Base-by-base conservation (phyloP, 768 basidiomycete genomes). In the Pleurotus sapidus region DNA sequence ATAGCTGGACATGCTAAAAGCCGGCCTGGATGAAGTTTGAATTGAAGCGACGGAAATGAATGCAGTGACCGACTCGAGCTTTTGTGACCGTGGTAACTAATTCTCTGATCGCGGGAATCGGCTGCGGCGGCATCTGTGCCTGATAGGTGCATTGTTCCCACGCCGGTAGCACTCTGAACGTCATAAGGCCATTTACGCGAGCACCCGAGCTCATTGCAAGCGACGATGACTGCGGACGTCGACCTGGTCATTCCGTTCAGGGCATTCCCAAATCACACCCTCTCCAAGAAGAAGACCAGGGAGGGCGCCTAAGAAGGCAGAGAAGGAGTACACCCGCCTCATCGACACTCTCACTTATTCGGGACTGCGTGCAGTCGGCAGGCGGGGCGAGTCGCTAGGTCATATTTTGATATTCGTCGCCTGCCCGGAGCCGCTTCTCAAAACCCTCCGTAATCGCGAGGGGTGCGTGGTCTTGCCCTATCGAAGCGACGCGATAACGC, bases 161-260 rank as follows among this genome's bases (percentile, higher is more conserved):
- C 30, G 30, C 30, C 0, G 30, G 8, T 11, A 34, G 30, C 30
- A 11, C 20, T 45, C 15, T 45, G 43, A 7, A 45, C 20, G 43
- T 23, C 43, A 34, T 34, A 9, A 34, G 30, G 30, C 30, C 30
- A 34, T 45, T 45, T 17, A 23, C 20, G 43, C 43, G 43, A 23
- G 43, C n/a, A 45, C 43, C 20, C 43, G 9, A 45, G 43, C 43
- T 45, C 43, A 45, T 45, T 23, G 20, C n/a, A n/a, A 23, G 42
- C 51, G 54, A 55, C 37, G 42, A 79, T 78, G 75, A 68, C 75
- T 6, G 85, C 83, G 12, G 77, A 84, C 56, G 84, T 89, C 48
- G 89, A 93, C 71, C 77, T 92, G 27, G 84, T 93, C 50, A 74
- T 93, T 59, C 75, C 88, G 45, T 92, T 93, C 65, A 80, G 81